Evolutionary conservation across 345 rosid species (phyloP).

Genomic region (Populus davidiana): DNA sequence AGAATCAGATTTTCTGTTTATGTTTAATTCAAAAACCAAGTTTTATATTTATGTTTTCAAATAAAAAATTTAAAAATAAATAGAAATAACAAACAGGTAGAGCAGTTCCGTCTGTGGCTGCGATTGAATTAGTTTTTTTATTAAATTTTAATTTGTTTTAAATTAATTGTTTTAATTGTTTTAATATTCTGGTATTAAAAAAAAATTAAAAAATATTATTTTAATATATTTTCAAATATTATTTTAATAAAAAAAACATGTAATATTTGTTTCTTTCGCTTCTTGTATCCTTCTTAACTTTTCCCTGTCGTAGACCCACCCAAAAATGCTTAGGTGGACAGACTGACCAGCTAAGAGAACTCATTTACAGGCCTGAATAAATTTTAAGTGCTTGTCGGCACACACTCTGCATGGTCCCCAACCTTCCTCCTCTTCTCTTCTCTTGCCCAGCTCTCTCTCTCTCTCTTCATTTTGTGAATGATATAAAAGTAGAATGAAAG

Average conservation of each 20-base stretch:
- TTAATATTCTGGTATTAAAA: no score
- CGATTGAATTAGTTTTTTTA: no score
- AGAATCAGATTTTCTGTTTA: no score
- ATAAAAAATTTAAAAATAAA: no score
- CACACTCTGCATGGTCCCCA: slow-evolving; percentile 1
- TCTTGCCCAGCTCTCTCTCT: not conserved
- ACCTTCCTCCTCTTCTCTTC: not conserved
- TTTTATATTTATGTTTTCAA: no score
- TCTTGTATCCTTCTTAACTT: not conserved
- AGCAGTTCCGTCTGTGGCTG: no score
- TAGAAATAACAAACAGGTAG: no score
- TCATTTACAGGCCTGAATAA: slow-evolving; percentile 7
- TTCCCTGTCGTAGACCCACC: slow-evolving; percentile 1
- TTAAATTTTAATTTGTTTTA: no score
- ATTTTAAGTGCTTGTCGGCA: not conserved
- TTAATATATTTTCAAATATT: no score
- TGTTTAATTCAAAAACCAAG: no score
- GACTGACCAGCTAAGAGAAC: slow-evolving; percentile 8
- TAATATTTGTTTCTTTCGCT: slow-evolving; percentile 5
- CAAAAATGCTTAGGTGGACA: not conserved
- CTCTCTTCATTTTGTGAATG: not conserved
- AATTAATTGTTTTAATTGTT: no score
- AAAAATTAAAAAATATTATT: no score
- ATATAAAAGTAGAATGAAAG: not conserved
- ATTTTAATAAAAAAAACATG: not conserved